Base-by-base conservation (phyloP, 169 alveolate genomes). In the Perkinsus chesapeaki region DNA sequence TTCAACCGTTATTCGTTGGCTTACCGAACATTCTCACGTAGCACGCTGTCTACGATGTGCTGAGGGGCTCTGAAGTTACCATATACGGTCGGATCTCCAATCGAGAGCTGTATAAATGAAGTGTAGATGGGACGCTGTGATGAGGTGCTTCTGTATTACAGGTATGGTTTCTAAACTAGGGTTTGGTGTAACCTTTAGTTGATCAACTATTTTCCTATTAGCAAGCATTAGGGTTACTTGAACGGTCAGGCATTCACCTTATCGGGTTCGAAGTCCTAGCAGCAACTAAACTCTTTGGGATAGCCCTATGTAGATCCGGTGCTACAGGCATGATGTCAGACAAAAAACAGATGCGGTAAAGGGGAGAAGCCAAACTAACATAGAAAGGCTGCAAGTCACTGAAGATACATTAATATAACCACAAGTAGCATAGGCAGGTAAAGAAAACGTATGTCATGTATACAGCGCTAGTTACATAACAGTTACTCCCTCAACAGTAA, bases 81-180 rank as follows among this genome's bases (percentile, higher is more conserved):
- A 60, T 39, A 91, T 5, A 39, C 82, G 82, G 93, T 91, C 73
- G 93, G 93, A 39, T 91, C 93, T n/a, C 93, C 93, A 39, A 91
- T 91, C 23, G 93, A 91, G 12, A 91, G 73, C 93, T 47, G 73
- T 1, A 91, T 19, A 39, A 39, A 34, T 23, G 27, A 23, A 3
- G 31, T 60, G 82, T 7, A n/a, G n/a, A n/a, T n/a, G n/a, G n/a
- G n/a, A n/a, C n/a, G n/a, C n/a, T n/a, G n/a, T n/a, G 23, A 16
- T 16, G 82, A 60, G 31, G 23, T 1, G 31, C 31, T 60, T 3
- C 37, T 7, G 31, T 23, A 60, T 16, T 23, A 60, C 82, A 3
- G 82, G 82, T 1, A 60, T 60, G 27, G 82, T 60, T 34, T 60
- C 82, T 34, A 60, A 34, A 60, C 27, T 60, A 34, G 82, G 82